Evolutionary conservation across 1,284 basidiomycete species (phyloP).

Genomic region (Pseudozyma sp.): DNA sequence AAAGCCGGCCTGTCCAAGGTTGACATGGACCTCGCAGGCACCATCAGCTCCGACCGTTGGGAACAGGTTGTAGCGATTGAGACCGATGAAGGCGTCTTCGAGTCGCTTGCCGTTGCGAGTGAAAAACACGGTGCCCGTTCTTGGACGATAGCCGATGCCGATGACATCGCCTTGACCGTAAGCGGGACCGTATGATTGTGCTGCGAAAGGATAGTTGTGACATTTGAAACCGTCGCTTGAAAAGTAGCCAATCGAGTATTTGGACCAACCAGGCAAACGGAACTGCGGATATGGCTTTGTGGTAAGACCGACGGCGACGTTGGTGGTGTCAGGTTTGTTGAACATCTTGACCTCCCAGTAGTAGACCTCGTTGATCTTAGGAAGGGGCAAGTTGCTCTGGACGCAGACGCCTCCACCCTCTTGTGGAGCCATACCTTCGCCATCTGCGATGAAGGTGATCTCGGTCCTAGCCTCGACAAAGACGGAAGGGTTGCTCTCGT

Average conservation of each 20-base stretch:
- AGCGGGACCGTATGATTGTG: constrained; percentile 83
- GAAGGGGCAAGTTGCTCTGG: constrained; percentile 66
- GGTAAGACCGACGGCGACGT: constrained; percentile 63
- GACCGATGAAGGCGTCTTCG: constrained; percentile 66
- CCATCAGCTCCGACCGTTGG: constrained; percentile 67
- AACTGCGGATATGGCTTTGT: constrained; percentile 68
- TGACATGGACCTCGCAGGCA: constrained; percentile 66
- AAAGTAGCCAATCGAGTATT: constrained; percentile 94
- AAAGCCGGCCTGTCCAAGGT: constrained; percentile 68
- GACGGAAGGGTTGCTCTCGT: constrained; percentile 66
- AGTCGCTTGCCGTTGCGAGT: constrained; percentile 67
- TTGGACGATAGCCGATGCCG: constrained; percentile 66
- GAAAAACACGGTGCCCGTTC: constrained; percentile 67
- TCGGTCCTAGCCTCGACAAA: constrained; percentile 67
- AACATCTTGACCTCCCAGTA: constrained; percentile 69
- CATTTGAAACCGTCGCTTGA: constrained; percentile 93
- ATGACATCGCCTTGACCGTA: constrained; percentile 81
- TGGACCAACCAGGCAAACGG: constrained; percentile 76
- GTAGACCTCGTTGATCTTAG: constrained; percentile 69
- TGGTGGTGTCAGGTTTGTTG: constrained; percentile 64
- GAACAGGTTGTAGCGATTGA: constrained; percentile 66
- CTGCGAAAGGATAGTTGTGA: constrained; percentile 95
- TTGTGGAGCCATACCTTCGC: constrained; percentile 66
- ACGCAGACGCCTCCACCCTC: constrained; percentile 67
- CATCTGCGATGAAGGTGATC: constrained; percentile 67